Base-by-base conservation (phyloP, 2,329 filamentous ascomycete genomes). In the Fusarium sp. region DNA sequence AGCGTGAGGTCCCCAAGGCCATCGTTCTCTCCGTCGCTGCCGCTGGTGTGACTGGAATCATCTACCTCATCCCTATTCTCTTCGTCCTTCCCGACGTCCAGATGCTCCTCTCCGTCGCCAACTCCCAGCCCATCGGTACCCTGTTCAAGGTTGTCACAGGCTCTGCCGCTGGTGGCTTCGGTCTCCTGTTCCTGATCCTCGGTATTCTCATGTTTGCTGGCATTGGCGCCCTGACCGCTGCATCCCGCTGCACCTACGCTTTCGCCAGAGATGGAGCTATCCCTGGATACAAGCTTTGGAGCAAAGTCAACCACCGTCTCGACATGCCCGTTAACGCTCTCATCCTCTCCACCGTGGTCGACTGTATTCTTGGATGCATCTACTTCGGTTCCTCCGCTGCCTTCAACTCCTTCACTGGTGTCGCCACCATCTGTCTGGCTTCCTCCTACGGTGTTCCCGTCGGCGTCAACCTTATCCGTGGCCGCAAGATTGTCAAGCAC, bases 171-270 rank as follows among this genome's bases (percentile, higher is more conserved):
- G 92, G 91, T 25, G 92, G 92, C 1, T 93, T 95, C 69, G 91
- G 90, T 0, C 83, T 94, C 8, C 84, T 94, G 16, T 92, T 94
- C 78, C 82, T 94, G 4, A 89, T 95, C 70, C 84, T 94, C 25
- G 91, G 92, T 2, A 93, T 95, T 73, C 84, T 92, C 63, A 85
- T 94, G 77, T 93, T 94, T 74, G 91, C 92, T 2, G 92, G 92
- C 21, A 89, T 91, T 34, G 92, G 91, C 9, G 89, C 92, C 2
- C 81, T 94, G 21, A 94, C 92, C 0, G 92, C 92, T 3, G 89
- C 92, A 4, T 90, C 88, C 54, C 86, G 92, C 25, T 93, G 90
- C 81, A 92, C 90, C 2, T 93, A 92, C 74, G 91, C 92, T 14
- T 93, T 93, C 77, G 90, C 91, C 3, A 86, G 91, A 46, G 91